phyloP scores from a whole-genome alignment of 768 basidiomycete species.

The Pholiota molesta region DNA sequence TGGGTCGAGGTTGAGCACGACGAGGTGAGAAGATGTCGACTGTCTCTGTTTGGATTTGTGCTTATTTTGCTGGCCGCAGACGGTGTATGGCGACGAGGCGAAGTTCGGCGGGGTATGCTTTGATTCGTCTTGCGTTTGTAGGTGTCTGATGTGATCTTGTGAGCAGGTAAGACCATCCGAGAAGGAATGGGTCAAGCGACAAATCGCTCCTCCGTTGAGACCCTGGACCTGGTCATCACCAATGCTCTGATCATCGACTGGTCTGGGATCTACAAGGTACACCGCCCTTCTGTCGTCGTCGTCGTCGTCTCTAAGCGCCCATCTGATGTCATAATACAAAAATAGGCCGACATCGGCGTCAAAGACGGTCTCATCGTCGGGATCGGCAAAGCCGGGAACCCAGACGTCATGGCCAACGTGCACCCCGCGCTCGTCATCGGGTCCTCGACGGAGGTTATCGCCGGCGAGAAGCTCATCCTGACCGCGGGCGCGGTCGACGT shows the following conservation, averaged over 20 bases:
- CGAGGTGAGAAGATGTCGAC: constrained; percentile 42
- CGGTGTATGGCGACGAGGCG: constrained; percentile 93
- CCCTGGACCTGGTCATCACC: constrained; percentile 92
- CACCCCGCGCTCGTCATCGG: constrained; percentile 77
- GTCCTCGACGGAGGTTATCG: constrained; percentile 92
- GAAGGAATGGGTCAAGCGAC: constrained; percentile 98
- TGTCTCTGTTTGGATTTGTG: not conserved
- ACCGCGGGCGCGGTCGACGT: constrained; percentile 94
- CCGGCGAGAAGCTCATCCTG: constrained; percentile 91
- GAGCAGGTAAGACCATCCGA: constrained; percentile 84
- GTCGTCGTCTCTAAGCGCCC: not conserved
- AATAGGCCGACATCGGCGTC: constrained; percentile 92
- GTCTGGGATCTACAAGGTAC: constrained; percentile 92
- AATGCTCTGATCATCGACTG: constrained; percentile 95
- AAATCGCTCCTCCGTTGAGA: constrained; percentile 62
- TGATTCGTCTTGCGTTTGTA: not conserved
- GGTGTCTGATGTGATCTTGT: constrained; percentile 11
- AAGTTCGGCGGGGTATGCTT: constrained; percentile 88
- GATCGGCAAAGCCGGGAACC: constrained; percentile 98
- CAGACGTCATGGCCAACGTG: constrained; percentile 87
- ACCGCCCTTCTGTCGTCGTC: not conserved
- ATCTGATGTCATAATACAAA: not conserved
- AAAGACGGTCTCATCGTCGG: constrained; percentile 81
- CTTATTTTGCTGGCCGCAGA: constrained; percentile 39
- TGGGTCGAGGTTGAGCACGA: constrained; percentile 95